These are phyloP conservation scores for Suillus lakei DNA, from an alignment of 768 basidiomycete species.

Conservation along the genomic window DNA sequence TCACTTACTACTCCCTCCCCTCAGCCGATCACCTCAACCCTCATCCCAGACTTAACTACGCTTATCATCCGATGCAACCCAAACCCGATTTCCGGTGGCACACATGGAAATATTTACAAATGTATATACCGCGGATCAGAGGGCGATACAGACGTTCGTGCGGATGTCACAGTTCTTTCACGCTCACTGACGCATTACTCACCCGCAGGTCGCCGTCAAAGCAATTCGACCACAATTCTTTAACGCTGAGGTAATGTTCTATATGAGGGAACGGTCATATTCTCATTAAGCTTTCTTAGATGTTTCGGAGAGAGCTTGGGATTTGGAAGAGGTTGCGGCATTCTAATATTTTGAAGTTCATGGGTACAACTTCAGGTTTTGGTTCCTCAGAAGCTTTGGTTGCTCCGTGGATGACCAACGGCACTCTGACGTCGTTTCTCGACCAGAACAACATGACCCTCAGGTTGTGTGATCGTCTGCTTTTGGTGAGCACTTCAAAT, in stretches of 20 bases:
- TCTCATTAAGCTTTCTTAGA: neutral
- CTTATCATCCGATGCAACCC: neutral
- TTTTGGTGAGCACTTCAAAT: neutral
- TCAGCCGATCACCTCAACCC: neutral
- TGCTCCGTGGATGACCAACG: neutral
- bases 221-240: neutral
- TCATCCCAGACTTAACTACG: neutral
- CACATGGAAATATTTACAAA: neutral
- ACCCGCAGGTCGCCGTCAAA: neutral
- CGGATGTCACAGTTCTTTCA: neutral
- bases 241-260: neutral
- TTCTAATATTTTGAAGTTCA: neutral
- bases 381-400: neutral
- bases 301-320: neutral
- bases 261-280: neutral
- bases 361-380: neutral
- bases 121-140: neutral
- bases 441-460: neutral
- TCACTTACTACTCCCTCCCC: neutral
- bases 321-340: neutral
- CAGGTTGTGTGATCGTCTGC: neutral
- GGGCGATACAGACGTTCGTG: neutral
- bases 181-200: neutral
- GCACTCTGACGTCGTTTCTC: neutral
- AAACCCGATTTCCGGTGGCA: neutral